Conservation (phyloP, 2,329 filamentous ascomycete genomes). For the Chaetomium strumarium region DNA sequence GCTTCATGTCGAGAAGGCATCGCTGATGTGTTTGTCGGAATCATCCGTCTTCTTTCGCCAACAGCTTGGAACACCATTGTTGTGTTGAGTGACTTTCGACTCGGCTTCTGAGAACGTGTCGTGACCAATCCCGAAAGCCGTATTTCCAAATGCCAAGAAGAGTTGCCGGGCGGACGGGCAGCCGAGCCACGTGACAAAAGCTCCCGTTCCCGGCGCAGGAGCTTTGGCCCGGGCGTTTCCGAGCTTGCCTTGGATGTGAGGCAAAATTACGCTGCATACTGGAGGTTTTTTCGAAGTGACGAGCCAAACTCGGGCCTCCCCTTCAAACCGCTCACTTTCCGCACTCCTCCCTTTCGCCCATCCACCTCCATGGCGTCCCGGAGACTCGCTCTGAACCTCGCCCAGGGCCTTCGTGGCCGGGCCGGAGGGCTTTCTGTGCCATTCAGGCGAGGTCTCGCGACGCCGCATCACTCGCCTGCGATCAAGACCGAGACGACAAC, state of each 20-base stretch:
- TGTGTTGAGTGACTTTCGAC: too few relatives aligned
- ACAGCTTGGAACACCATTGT: not conserved
- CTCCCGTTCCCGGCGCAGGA: constrained; percentile 1
- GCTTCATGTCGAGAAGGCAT: too few relatives aligned
- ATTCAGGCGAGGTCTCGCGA: constrained; percentile 82
- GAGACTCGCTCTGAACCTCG: constrained; percentile 92
- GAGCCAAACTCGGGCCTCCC: constrained; percentile 20
- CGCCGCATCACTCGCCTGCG: constrained; percentile 58
- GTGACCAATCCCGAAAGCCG: not conserved
- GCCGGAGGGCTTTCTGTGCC: constrained; percentile 75
- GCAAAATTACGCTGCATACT: constrained; percentile 24
- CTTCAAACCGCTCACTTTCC: constrained; percentile 51
- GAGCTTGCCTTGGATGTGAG: constrained; percentile 26
- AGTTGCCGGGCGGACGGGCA: not conserved
- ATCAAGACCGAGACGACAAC: constrained; percentile 94
- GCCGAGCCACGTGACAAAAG: constrained; percentile 15
- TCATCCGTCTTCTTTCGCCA: too few relatives aligned
- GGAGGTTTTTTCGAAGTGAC: constrained; percentile 24
- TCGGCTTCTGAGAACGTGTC: not conserved
- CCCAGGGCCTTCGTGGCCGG: constrained; percentile 83
- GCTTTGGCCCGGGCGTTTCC: constrained; percentile 24
- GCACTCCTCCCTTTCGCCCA: constrained; percentile 40
- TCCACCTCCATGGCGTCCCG: constrained; percentile 80
- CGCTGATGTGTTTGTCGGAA: too few relatives aligned
- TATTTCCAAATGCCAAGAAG: constrained; percentile 15